Base-by-base conservation (phyloP, 2,329 filamentous ascomycete species). In the Pyrenophora tritici-repentis region DNA sequence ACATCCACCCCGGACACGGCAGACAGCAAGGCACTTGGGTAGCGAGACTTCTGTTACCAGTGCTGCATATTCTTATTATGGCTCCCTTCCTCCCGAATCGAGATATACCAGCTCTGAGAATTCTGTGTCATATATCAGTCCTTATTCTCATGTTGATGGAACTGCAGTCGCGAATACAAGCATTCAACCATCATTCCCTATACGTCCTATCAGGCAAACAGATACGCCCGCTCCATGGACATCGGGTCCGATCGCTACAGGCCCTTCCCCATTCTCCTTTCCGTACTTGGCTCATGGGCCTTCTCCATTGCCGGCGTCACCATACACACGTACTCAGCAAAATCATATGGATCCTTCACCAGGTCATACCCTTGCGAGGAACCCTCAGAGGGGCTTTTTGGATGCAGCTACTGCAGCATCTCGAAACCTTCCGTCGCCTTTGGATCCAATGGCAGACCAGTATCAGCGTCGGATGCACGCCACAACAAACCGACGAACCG, bases 11-110 rank as follows among this genome's bases (percentile, higher is more conserved):
- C 48, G 45, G 31, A 22, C 13, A 12, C n/a, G n/a, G 34, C 4
- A 13, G 4, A 41, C 47, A 22, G 26, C 45, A 31, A 55, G 55
- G 37, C 48, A 52, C 6, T 53, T 56, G 9, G 62, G 63, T 34
- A 71, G 67, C 44, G 65, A 61, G 36, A 53, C 60, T 49, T 71
- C 69, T 22, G 59, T 39, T 31, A 53, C 53, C n/a, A 71, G 67
- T 46, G 51, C 58, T 20, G 54, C 62, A n/a, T 72, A 67, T 39
- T 71, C 69, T 6, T 67, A 59, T 31, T 72, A 71, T 40, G 66
- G 69, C 22, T 56, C 53, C 43, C 58, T 71, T 38, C 60, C 49
- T 14, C 42, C 68, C 12, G 60, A 52, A 22, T 66, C 62, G 17
- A 58, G 63, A 24, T 50, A 62, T 13, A 56, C 67, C 16, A 70